Evolutionary conservation across 2,329 filamentous ascomycete genomes (phyloP).

Genomic region (Biscogniauxia mediterranea): DNA sequence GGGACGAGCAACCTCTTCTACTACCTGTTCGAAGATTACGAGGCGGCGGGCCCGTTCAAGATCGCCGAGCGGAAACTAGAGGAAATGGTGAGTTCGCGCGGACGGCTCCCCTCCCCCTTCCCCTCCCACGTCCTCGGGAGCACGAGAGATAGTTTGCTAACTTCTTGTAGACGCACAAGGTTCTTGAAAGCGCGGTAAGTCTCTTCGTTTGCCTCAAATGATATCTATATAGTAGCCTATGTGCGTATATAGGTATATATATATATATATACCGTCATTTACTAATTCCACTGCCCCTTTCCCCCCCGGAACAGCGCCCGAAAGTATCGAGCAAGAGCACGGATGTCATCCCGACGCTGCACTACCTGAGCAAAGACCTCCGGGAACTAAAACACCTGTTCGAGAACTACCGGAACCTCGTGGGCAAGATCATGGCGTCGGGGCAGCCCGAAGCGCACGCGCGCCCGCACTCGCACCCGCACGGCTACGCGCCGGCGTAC

Average conservation of each 20-base stretch:
- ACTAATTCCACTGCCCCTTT: constrained; percentile 8
- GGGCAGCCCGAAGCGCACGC: constrained; percentile 24
- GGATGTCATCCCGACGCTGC: constrained; percentile 56
- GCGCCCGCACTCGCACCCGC: background rate
- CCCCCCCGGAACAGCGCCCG: constrained; percentile 20
- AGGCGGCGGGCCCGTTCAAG: constrained; percentile 55
- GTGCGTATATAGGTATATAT: too few species aligned
- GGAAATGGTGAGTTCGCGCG: constrained; percentile 41
- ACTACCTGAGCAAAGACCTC: constrained; percentile 60
- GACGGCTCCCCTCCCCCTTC: background rate
- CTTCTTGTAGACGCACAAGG: constrained; percentile 31
- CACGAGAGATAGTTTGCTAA: constrained; percentile 16
- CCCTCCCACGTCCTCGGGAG: background rate
- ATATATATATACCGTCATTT: constrained; percentile 2
- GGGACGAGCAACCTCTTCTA: constrained; percentile 62
- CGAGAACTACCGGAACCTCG: constrained; percentile 57
- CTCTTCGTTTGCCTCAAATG: background rate
- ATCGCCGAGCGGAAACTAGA: constrained; percentile 45
- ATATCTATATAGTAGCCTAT: background rate
- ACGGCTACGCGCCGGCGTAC: constrained; percentile 7
- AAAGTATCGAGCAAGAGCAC: constrained; percentile 41
- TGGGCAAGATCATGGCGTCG: constrained; percentile 53
- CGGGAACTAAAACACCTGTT: constrained; percentile 61
- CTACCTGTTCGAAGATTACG: constrained; percentile 66
- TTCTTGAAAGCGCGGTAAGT: constrained; percentile 37